Conservation (phyloP, 176 grass and related monocot genomes). For the Aegilops longissima region DNA sequence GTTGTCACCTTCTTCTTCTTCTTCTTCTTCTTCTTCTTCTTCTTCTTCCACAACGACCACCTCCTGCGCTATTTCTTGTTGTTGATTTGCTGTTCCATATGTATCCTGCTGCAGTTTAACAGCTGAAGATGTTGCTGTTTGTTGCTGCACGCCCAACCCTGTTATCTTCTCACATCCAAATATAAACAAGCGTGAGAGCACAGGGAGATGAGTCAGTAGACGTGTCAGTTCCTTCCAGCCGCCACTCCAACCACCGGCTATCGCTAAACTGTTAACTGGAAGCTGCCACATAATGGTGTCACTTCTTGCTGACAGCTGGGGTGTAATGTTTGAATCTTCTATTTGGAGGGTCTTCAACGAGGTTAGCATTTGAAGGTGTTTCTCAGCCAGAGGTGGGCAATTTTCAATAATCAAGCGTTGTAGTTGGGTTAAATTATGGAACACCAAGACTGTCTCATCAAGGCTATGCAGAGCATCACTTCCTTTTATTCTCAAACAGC, state of each 20-base stretch:
- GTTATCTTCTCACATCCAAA: rapidly evolving
- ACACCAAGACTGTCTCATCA: neutral
- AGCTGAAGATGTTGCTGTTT: too few relatives aligned
- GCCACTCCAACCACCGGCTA: rapidly evolving
- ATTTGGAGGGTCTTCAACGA: neutral
- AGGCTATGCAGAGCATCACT: too few relatives aligned
- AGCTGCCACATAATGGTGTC: neutral
- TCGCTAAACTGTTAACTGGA: neutral
- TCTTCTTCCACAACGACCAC: neutral
- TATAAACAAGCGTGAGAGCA: neutral
- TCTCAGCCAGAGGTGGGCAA: neutral
- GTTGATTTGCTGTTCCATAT: too few relatives aligned
- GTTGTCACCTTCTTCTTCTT: neutral
- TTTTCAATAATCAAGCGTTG: rapidly evolving
- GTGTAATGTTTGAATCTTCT: rapidly evolving
- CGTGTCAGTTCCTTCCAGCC: conserved; percentile 2
- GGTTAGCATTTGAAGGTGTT: neutral
- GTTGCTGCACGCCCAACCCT: neutral
- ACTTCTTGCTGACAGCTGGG: neutral
- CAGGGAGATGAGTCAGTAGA: neutral
- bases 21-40: neutral
- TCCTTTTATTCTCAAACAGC: rapidly evolving
- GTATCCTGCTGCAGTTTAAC: neutral
- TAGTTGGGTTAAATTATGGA: neutral
- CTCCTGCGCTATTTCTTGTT: neutral